Evolutionary conservation across 164 flowering plant genomes (phyloP).

Genomic region (Santalum album): DNA sequence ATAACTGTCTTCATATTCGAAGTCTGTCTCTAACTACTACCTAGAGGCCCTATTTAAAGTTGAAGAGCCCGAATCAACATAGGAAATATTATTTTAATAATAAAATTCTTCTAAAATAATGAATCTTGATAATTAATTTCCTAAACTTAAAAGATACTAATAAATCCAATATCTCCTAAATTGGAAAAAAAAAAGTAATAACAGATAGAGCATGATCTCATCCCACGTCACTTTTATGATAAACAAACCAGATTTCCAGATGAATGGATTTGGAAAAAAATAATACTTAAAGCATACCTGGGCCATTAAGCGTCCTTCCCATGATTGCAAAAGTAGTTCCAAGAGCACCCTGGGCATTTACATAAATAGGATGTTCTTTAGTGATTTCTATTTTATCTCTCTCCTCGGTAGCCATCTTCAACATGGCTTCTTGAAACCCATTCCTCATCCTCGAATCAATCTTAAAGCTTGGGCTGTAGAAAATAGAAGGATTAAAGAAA

Average conservation of each 20-base stretch:
- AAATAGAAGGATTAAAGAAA: constrained; percentile 61
- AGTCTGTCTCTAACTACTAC: no score
- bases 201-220: no score
- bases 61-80: no score
- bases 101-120: no score
- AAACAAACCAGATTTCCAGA: not conserved
- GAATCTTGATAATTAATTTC: no score
- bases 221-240: no score
- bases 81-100: no score
- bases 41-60: no score
- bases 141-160: no score
- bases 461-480: constrained; percentile 41
- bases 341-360: constrained; percentile 63
- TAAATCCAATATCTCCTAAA: no score
- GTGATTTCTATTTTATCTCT: constrained; percentile 51
- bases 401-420: constrained; percentile 43
- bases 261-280: not conserved
- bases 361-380: constrained; percentile 52
- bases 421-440: constrained; percentile 69
- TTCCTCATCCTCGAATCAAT: constrained; percentile 49
- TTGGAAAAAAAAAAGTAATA: no score
- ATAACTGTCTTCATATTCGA: no score
- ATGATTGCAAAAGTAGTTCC: constrained; percentile 58
- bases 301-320: constrained; percentile 60
- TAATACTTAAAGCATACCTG: constrained; percentile 33